Evolutionary conservation across 1,284 basidiomycete genomes (phyloP), one percentile per base, ranked within the genome.

Genomic region (Marasmius sp.): DNA sequence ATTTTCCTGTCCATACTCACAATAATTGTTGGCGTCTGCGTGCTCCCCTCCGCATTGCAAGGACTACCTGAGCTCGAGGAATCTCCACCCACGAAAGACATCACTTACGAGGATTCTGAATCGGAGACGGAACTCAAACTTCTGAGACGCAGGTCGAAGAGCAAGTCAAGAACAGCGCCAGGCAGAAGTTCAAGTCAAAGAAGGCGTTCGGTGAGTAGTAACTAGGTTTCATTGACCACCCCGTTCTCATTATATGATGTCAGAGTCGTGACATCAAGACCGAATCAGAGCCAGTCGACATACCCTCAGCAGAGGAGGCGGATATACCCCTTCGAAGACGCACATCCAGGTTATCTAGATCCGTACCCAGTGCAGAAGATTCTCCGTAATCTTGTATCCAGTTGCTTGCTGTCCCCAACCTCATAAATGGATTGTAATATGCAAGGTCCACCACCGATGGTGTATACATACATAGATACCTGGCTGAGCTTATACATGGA

Each of bases 1-100:
- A 67, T 78, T 0, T 90, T 89, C 75, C 74, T 86, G 63, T 69
- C 77, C 53, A 79, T 86, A 59, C 71, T 83, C n/a, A 79, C 80
- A 57, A 63, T 79, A 6, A 75, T 83, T 12, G 70, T 87, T 39
- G 82, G 78, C 1, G 78, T 78, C 7, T 90, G 84, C 67, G 75
- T 85, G 53, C 71, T 87, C 6, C 84, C 85, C 12, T 74, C 76
- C 2, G 71, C 83, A 45, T 70, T 80, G 36, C 74, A 70, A 61
- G 62, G 60, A 60, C 16, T 52, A 33, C 59, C 65, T 34, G 33
- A 59, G 22, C 54, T 58, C 51, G 60, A 51, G 43, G 61, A 54
- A 60, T 58, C 51, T n/a, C 20, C 34, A 43, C 22, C 39, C 22
- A 33, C 37, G 37, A 34, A 41, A 49, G 38, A 39, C 22, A 41